A percentile compares a stretch with the other conserved stretches of the same genome.
These are phyloP conservation scores for Eimeria necatrix DNA, from an alignment of 169 alveolate genomes.

Conservation along the genomic window DNA sequence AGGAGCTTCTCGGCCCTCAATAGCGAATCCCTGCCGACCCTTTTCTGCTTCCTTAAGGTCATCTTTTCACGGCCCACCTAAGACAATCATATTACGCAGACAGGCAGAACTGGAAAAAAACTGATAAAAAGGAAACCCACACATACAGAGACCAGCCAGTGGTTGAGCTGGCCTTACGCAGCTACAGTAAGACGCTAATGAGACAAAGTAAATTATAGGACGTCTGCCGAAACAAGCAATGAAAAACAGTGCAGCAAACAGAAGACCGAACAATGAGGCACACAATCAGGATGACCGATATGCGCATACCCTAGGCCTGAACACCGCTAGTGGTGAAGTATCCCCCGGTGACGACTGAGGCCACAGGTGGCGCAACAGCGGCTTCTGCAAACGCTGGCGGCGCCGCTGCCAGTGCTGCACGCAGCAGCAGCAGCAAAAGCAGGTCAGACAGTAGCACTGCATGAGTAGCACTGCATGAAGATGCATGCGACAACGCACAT, in stretches of 20 bases:
- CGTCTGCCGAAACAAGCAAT: no score
- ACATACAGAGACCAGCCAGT: no score
- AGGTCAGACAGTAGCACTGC: background rate
- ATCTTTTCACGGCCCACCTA: conserved; percentile 66
- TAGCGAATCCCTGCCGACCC: conserved; percentile 60
- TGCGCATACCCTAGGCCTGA: conserved; percentile 20
- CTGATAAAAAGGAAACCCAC: no score
- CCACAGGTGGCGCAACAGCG: conserved; percentile 59
- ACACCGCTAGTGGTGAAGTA: conserved; percentile 64
- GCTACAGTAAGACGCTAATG: no score
- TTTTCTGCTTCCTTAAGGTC: conserved; percentile 64
- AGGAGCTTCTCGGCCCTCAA: conserved; percentile 55
- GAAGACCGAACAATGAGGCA: background rate
- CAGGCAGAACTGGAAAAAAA: no score
- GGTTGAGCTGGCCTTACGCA: no score
- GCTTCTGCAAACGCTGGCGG: conserved; percentile 58
- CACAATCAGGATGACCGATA: background rate
- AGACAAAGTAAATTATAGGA: no score
- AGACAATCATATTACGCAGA: background rate
- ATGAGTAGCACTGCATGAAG: background rate
- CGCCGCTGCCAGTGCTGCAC: conserved; percentile 50
- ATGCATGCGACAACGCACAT: no score
- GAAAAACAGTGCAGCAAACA: background rate
- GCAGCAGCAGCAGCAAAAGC: background rate
- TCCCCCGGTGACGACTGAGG: conserved; percentile 58